Evolutionary conservation across 345 rosid genomes (phyloP), one percentile per base, ranked within the genome.

Genomic region (Clarkia xantiana): DNA sequence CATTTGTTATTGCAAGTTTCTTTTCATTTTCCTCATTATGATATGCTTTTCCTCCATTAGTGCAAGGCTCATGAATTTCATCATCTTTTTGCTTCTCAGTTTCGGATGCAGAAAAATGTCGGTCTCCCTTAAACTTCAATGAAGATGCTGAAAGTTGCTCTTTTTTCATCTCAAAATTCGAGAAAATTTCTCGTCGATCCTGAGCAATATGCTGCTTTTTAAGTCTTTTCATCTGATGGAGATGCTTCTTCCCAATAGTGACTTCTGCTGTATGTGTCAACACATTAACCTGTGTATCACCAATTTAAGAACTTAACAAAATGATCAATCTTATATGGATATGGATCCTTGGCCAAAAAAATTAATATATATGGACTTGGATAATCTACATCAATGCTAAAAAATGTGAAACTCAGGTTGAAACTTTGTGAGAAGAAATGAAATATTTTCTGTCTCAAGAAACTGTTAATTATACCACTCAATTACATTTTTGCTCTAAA

Each of bases 261-360:
- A 71, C 68, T 38, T 73, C 67, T 41, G 82, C 65, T 0, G 70
- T 71, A 65, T 81, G 85, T 14, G 71, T 72, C 55, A 81, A 57
- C 47, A 81, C 65, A 66, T 81, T 73, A 44, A 81, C 85, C 89
- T 81, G 64, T 53, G 55, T 34, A 45, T 20, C 29, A 18, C 29
- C 48, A 25, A 10, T 18, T 2, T 2, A 45, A 54, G 40, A 11
- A 50, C 36, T 23, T 15, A 48, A 40, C 43, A 15, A 45, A 45
- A 36, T 8, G 46, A 48, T 22, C 42, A 40, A 4, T 4, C 1
- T 9, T 17, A 44, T 22, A 18, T 34, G 16, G n/a, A 17, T 25
- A 45, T 18, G 18, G n/a, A n/a, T n/a, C n/a, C n/a, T n/a, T n/a
- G n/a, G n/a, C n/a, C n/a, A n/a, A n/a, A n/a, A n/a, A n/a, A n/a